phyloP scores from a whole-genome alignment of 192 early-diverging fungal species.

The Coemansia sp. region DNA sequence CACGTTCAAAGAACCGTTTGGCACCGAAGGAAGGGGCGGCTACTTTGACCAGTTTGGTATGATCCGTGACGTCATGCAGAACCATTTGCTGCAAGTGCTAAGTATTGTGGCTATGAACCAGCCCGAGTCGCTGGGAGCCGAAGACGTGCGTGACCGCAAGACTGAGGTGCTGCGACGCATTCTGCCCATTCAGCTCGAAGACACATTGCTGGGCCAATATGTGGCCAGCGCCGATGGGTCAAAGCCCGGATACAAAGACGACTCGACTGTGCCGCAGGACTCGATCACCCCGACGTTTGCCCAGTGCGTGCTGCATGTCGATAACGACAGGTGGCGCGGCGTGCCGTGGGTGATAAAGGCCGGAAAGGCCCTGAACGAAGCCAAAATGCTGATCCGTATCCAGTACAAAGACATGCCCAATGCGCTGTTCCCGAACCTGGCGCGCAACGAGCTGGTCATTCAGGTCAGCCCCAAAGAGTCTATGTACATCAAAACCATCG shows the following conservation, averaged over 20 bases:
- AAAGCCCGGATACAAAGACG: constrained; percentile 90
- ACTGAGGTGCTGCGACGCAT: constrained; percentile 86
- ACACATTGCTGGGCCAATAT: constrained; percentile 93
- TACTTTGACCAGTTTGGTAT: constrained; percentile 99
- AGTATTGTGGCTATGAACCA: constrained; percentile 94
- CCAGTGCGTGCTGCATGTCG: constrained; percentile 80
- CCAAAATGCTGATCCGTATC: constrained; percentile 92
- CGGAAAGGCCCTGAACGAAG: constrained; percentile 88
- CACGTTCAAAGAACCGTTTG: constrained; percentile 97
- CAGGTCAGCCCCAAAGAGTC: constrained; percentile 94
- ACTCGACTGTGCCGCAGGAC: constrained; percentile 81
- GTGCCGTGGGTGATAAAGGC: constrained; percentile 73
- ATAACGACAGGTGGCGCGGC: constrained; percentile 91
- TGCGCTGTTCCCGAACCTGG: constrained; percentile 70
- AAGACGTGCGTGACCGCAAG: constrained; percentile 96
- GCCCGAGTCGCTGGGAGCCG: constrained; percentile 82
- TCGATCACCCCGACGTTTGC: constrained; percentile 92
- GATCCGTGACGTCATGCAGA: constrained; percentile 95
- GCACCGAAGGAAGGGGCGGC: constrained; percentile 95
- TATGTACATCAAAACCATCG: constrained; percentile 96
- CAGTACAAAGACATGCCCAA: constrained; percentile 94
- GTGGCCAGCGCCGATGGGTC: constrained; percentile 70
- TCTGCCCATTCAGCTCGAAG: constrained; percentile 72
- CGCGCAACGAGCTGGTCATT: constrained; percentile 94
- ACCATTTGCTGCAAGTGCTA: constrained; percentile 91